A percentile compares a stretch with the other conserved stretches of the same genome.
phyloP scores from a whole-genome alignment of 108 stramenopile genomes.

The Skeletonema marinoi region DNA sequence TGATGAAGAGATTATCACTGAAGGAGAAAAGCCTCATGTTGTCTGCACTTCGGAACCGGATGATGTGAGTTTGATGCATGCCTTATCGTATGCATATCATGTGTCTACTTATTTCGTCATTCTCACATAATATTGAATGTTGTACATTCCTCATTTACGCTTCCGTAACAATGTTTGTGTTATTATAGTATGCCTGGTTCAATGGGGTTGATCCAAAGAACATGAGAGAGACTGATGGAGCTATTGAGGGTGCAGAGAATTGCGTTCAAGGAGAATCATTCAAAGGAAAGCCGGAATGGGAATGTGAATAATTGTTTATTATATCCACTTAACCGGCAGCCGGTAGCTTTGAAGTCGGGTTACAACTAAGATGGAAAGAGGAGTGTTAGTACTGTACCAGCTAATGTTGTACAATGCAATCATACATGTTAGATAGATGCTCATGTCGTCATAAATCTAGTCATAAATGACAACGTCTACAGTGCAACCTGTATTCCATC shows the following conservation, averaged over 20 bases:
- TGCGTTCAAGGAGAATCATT: slow-evolving; percentile 58
- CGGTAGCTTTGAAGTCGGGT: neutral
- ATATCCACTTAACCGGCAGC: neutral
- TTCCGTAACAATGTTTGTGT: neutral
- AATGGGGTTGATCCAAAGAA: slow-evolving; percentile 56
- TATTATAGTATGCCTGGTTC: slow-evolving; percentile 62
- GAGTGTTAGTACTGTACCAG: neutral
- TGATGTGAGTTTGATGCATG: slow-evolving; percentile 17
- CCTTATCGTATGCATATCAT: neutral
- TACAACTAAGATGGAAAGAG: neutral
- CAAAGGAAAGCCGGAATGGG: slow-evolving; percentile 65
- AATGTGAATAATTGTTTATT: slow-evolving; percentile 42
- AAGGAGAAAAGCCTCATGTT: slow-evolving; percentile 56
- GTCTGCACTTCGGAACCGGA: slow-evolving; percentile 58
- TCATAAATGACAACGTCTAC: no score
- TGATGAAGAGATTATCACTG: slow-evolving; percentile 48
- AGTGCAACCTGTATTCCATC: no score
- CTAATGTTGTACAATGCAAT: no score
- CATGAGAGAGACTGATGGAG: slow-evolving; percentile 44
- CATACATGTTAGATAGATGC: no score
- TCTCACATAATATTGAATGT: neutral
- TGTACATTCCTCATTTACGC: neutral
- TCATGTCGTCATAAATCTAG: no score
- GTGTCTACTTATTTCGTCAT: neutral
- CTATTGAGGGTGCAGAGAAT: slow-evolving; percentile 25